Base-by-base conservation (phyloP, 2,329 filamentous ascomycete species). In the Aspergillus ruber region DNA sequence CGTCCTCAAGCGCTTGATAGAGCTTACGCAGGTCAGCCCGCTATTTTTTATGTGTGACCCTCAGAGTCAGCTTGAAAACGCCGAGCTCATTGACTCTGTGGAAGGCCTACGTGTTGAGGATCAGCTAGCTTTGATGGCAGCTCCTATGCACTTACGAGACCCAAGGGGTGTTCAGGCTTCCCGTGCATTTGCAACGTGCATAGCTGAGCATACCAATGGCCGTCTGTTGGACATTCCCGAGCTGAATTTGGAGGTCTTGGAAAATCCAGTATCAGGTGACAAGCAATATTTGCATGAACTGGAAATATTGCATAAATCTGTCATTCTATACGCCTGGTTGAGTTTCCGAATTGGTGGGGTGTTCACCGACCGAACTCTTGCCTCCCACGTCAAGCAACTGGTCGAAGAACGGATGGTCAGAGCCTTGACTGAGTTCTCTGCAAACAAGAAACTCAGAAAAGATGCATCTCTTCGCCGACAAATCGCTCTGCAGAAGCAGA, bases 261-360 rank as follows among this genome's bases (percentile, higher is more conserved):
- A 95, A 51, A 50, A 72, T 21, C 59, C 70, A 0, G 64, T 74
- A 1, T 70, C 68, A 0, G 64, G 64, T 1, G 64, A 67, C 12
- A 70, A 77, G 45, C 65, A 73, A 0, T 88, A 89, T 55, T 75
- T 98, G 9, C 72, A 74, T 46, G 69, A 75, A 7, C 74, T 97
- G 17, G 93, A 98, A 65, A 66, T 73, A 3, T 75, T 98, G 13
- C 93, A 98, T 71, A 87, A 88, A 59, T 76, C 82, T 23, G 73
- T 98, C 33, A 88, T 91, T 40, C 73, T 90, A 42, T 98, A 97
- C 63, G 77, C 95, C 2, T 98, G 93, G 93, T 76, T 98, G 13
- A 91, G 87, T 57, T 97, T 91, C 68, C 84, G 91, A 6, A 95
- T 91, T 66, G 77, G 82, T 3, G 87, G 88, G 43, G 77, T 94